These are phyloP conservation scores for Tolypocladium nubicola DNA, from an alignment of 2,329 filamentous ascomycete species.

Conservation along the genomic window DNA sequence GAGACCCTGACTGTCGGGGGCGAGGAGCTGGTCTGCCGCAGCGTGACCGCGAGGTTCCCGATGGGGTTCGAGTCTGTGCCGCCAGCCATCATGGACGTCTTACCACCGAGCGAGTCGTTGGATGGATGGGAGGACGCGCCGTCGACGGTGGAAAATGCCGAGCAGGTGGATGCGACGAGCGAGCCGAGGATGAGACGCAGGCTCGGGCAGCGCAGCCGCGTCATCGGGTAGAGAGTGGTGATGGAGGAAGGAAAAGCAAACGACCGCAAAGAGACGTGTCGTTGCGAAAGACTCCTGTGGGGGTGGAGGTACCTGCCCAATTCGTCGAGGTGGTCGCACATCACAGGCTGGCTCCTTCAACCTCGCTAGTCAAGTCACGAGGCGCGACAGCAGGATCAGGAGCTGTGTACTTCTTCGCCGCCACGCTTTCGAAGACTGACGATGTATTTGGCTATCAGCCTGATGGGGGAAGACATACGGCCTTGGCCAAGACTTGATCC, in stretches of 20 bases:
- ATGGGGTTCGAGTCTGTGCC: constrained; percentile 3
- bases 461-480: too few relatives aligned
- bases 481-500: too few relatives aligned
- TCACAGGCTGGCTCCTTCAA: not conserved
- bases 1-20: constrained; percentile 22
- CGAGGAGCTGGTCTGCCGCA: constrained; percentile 19
- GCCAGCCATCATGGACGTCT: not conserved
- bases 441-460: too few relatives aligned
- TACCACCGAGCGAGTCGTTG: not conserved
- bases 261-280: not conserved
- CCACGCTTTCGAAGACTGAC: too few relatives aligned
- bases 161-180: not conserved
- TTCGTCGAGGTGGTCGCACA: not conserved
- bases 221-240: not conserved
- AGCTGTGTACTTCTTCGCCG: too few relatives aligned
- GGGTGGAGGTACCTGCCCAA: not conserved
- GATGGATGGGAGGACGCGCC: not conserved
- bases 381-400: not conserved
- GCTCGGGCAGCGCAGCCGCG: not conserved
- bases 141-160: not conserved
- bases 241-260: not conserved
- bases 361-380: not conserved
- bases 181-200: not conserved
- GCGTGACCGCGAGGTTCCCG: constrained; percentile 18
- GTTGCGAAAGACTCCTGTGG: not conserved